Percentiles rank a stretch among this genome's conserved stretches.
Evolutionary conservation across 2,329 filamentous ascomycete genomes (phyloP).

Genomic region (Nothopassalora personata): DNA sequence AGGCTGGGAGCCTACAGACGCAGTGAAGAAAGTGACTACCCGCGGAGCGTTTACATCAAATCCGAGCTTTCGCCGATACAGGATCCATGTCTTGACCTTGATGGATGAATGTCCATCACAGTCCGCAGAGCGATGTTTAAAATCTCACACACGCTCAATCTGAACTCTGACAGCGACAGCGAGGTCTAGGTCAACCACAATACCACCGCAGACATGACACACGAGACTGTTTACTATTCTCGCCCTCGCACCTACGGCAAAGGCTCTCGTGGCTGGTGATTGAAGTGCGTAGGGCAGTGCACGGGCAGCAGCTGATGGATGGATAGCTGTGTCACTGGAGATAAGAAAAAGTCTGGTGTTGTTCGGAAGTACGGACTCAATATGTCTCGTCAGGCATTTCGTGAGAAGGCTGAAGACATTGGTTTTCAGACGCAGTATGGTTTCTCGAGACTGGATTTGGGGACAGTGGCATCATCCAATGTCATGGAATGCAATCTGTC

Average conservation of each 20-base stretch:
- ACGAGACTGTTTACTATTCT: constrained; percentile 27
- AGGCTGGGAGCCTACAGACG: constrained; percentile 7
- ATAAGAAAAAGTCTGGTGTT: constrained; percentile 26
- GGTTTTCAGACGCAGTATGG: constrained; percentile 16
- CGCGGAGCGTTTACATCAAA: background rate
- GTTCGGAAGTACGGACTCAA: constrained; percentile 28
- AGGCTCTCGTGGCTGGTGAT: constrained; percentile 25
- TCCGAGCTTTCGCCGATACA: background rate
- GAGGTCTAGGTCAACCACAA: background rate
- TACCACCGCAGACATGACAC: constrained; percentile 17
- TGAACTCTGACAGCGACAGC: background rate
- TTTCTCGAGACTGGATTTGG: too few species aligned
- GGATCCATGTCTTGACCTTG: background rate
- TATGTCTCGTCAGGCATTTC: constrained; percentile 26
- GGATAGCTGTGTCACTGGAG: constrained; percentile 24
- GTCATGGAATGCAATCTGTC: too few species aligned
- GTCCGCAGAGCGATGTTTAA: background rate
- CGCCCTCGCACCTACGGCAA: constrained; percentile 27
- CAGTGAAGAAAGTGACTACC: constrained; percentile 7
- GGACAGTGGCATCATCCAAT: too few species aligned
- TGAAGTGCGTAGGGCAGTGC: background rate
- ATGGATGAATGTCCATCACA: background rate
- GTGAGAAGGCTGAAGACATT: constrained; percentile 27
- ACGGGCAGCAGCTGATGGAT: background rate
- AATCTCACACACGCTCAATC: background rate